Evolutionary conservation across 345 rosid species (phyloP).

Genomic region (Moringa oleifera): DNA sequence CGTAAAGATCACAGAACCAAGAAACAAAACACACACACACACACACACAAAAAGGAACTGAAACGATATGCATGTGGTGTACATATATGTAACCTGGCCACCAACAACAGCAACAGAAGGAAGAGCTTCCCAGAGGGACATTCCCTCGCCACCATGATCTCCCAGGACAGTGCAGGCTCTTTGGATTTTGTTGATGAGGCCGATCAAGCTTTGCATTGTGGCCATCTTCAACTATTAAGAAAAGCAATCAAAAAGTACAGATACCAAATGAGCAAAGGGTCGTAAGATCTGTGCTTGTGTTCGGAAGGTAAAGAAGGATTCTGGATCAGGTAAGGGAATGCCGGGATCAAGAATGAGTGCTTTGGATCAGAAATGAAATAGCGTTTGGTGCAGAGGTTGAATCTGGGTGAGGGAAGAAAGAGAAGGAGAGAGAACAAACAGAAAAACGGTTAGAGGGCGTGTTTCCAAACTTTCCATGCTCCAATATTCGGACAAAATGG

Average conservation of each 20-base stretch:
- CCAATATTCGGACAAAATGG: background rate
- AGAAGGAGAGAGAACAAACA: background rate
- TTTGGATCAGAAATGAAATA: slow-evolving; percentile 3
- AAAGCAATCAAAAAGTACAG: slow-evolving; percentile 5
- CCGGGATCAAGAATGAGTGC: slow-evolving; percentile 6
- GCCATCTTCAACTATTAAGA: slow-evolving; percentile 54
- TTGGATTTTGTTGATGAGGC: slow-evolving; percentile 91
- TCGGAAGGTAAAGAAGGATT: background rate
- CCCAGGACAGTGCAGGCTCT: slow-evolving; percentile 96
- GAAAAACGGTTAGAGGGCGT: slow-evolving; percentile 4
- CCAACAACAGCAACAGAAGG: slow-evolving; percentile 98
- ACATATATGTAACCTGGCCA: slow-evolving; percentile 61
- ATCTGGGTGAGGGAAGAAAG: no score
- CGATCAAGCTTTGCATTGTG: slow-evolving; percentile 95
- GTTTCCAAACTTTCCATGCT: background rate
- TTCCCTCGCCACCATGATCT: slow-evolving; percentile 95
- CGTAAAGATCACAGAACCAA: slow-evolving; percentile 9
- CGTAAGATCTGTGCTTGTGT: background rate
- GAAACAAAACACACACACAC: background rate
- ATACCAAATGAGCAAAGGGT: background rate
- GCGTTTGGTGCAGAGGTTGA: slow-evolving; percentile 10
- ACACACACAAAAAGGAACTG: no score
- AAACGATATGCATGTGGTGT: slow-evolving; percentile 12
- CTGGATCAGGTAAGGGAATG: slow-evolving; percentile 16
- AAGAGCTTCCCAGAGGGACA: slow-evolving; percentile 99